phyloP scores from a whole-genome alignment of 352 stramenopile species.

The Phytophthora fragariaefolia region DNA sequence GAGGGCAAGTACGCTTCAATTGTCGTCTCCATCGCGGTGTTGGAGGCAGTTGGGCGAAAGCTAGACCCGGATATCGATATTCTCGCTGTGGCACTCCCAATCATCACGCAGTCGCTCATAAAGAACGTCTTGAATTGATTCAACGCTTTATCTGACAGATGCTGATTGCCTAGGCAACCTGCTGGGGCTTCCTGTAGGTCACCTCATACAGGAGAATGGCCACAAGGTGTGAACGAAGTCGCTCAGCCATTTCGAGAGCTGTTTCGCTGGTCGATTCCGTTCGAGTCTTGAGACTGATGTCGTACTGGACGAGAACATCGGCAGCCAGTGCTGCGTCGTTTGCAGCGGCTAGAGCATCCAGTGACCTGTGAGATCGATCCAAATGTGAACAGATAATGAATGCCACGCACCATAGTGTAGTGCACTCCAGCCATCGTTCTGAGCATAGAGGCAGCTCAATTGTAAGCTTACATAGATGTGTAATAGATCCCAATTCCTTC shows the following conservation, averaged over 20 bases:
- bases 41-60: constrained; percentile 91
- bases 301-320: constrained; percentile 72
- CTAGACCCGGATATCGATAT: constrained; percentile 93
- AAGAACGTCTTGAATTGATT: constrained; percentile 67
- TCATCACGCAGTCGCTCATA: constrained; percentile 93
- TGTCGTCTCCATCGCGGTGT: constrained; percentile 94
- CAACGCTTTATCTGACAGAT: constrained; percentile 5
- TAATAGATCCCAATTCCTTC: constrained; percentile 10
- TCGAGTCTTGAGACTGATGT: constrained; percentile 62
- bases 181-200: constrained; percentile 57
- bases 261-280: constrained; percentile 79
- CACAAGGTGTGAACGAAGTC: constrained; percentile 73
- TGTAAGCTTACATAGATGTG: constrained; percentile 16
- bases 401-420: constrained; percentile 73
- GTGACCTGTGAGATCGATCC: constrained; percentile 5
- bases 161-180: not conserved
- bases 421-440: constrained; percentile 80
- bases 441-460: constrained; percentile 10
- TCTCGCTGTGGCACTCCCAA: constrained; percentile 87
- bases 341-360: constrained; percentile 50
- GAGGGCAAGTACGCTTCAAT: constrained; percentile 95
- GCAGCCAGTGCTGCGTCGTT: constrained; percentile 73
- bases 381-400: constrained; percentile 12
- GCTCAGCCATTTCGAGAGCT: constrained; percentile 79
- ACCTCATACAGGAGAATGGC: constrained; percentile 78